These are phyloP conservation scores for Ganoderma sinense DNA, from an alignment of 1,284 basidiomycete genomes.

Conservation along the genomic window DNA sequence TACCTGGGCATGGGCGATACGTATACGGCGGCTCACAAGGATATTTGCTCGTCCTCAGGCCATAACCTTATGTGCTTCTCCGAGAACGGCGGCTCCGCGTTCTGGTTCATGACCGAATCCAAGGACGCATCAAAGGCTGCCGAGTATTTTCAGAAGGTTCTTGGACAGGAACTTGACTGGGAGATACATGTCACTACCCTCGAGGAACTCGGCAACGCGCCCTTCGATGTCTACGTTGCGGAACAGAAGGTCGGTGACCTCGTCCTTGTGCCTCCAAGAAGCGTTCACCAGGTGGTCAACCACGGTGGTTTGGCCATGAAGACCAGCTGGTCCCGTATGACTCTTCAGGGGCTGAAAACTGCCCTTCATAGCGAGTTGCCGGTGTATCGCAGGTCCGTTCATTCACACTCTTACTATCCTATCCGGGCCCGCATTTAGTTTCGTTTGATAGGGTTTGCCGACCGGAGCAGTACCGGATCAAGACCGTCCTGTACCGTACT, in stretches of 20 bases:
- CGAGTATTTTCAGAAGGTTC: conserved; percentile 59
- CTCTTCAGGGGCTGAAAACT: conserved; percentile 58
- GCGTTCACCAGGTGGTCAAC: conserved; percentile 83
- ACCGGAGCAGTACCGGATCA: conserved; percentile 76
- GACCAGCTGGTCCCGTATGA: conserved; percentile 84
- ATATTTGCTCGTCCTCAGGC: conserved; percentile 80
- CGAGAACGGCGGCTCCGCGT: conserved; percentile 71
- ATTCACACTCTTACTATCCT: conserved; percentile 46
- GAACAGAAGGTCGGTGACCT: conserved; percentile 79
- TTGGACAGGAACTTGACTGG: conserved; percentile 73
- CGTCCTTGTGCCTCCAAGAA: conserved; percentile 79
- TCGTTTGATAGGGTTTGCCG: conserved; percentile 68
- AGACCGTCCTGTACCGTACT: conserved; percentile 64
- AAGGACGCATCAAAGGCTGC: conserved; percentile 57
- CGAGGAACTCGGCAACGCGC: conserved; percentile 68
- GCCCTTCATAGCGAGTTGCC: conserved; percentile 77
- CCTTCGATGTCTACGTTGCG: conserved; percentile 70
- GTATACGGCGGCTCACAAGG: conserved; percentile 80
- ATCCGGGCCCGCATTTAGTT: conserved; percentile 20
- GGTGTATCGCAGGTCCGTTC: conserved; percentile 78
- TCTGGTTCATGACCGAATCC: conserved; percentile 83
- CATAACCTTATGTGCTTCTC: conserved; percentile 85
- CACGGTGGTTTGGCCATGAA: conserved; percentile 79
- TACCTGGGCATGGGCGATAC: conserved; percentile 81
- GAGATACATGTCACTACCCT: conserved; percentile 69